Evolutionary conservation across 441 rosid genomes (phyloP).

Genomic region (Metrosideros polymorpha): DNA sequence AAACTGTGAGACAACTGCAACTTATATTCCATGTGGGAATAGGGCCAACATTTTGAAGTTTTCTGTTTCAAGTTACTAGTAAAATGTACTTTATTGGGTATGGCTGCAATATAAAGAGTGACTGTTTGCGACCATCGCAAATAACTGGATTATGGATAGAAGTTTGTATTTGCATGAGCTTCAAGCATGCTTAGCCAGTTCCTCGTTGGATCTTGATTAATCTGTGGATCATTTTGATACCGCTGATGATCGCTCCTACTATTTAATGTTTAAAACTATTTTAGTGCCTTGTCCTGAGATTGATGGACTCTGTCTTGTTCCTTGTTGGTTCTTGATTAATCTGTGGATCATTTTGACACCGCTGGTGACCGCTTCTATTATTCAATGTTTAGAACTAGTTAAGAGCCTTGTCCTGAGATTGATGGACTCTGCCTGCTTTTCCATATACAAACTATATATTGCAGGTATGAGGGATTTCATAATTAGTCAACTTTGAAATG

Average conservation of each 20-base stretch:
- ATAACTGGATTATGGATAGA: background rate
- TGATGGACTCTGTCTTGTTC: too few relatives aligned
- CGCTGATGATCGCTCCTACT: background rate
- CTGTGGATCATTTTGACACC: background rate
- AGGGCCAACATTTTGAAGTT: background rate
- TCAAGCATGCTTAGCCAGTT: background rate
- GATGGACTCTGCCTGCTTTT: background rate
- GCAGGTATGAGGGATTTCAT: background rate
- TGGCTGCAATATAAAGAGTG: background rate
- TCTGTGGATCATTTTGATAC: background rate
- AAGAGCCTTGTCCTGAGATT: background rate
- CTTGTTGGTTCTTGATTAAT: background rate
- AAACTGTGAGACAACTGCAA: background rate
- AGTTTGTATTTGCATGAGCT: background rate
- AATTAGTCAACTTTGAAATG: background rate
- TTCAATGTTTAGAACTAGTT: background rate
- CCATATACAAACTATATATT: background rate
- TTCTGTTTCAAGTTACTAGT: background rate
- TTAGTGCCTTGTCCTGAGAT: background rate
- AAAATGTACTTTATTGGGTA: background rate
- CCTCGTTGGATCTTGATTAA: background rate
- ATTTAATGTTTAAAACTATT: background rate
- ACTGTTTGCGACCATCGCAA: background rate
- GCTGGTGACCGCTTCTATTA: background rate
- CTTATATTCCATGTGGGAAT: background rate